Conservation (phyloP, 2,329 filamentous ascomycete species). For the Pseudogymnoascus sp. region DNA sequence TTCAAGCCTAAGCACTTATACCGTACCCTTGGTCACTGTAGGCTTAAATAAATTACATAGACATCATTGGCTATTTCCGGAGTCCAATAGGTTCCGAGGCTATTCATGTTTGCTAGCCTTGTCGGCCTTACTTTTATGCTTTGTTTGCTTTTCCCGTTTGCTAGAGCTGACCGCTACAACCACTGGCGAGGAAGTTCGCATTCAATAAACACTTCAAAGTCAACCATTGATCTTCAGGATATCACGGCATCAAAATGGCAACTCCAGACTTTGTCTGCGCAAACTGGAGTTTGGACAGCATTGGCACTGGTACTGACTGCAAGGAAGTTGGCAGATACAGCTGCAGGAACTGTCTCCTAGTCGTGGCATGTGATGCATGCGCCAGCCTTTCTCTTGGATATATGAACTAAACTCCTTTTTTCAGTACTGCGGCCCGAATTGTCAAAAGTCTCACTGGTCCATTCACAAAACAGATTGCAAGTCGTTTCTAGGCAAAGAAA, state of each 20-base stretch:
- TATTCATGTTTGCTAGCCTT: not conserved
- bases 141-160: not conserved
- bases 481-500: constrained; percentile 10
- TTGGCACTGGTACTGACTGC: not conserved
- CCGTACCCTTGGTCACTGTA: not conserved
- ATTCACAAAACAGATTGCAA: constrained; percentile 15
- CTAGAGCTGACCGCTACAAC: not conserved
- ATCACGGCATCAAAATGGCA: not conserved
- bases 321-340: not conserved
- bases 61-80: not conserved
- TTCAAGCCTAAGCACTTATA: not conserved
- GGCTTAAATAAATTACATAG: not conserved
- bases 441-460: constrained; percentile 9
- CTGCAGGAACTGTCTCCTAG: not conserved
- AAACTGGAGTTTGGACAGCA: not conserved
- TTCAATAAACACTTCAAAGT: not conserved
- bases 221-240: not conserved
- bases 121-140: not conserved
- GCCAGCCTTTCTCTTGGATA: not conserved
- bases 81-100: not conserved
- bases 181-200: not conserved
- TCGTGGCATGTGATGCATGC: not conserved
- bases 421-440: constrained; percentile 13
- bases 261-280: not conserved
- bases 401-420: constrained; percentile 35